Conservation (phyloP, 2,329 filamentous ascomycete species). For the Colletotrichum cereale region DNA sequence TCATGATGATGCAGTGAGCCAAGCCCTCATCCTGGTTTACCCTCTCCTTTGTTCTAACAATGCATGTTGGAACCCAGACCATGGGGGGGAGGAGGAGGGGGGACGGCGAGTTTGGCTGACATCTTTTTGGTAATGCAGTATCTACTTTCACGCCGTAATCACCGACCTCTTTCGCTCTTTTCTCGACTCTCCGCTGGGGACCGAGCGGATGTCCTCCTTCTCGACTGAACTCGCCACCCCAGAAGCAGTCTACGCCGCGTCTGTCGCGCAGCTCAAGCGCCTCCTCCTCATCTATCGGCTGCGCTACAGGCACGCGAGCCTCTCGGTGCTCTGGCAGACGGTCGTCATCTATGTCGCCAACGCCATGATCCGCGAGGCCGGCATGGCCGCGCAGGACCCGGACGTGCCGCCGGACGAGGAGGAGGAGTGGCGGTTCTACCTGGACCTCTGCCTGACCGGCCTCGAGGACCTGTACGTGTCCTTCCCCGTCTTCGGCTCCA, state of each 20-base stretch:
- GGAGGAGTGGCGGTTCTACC: conserved; percentile 1
- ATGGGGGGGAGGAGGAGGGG: too few species aligned
- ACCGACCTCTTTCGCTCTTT: conserved; percentile 29
- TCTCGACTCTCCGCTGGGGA: neutral
- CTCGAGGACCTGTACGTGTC: neutral
- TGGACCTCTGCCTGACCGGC: neutral
- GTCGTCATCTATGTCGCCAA: conserved; percentile 24
- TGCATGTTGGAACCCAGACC: neutral
- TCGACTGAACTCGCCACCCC: conserved; percentile 4
- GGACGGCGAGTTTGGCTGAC: neutral
- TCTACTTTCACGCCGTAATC: conserved; percentile 24
- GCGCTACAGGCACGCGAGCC: neutral
- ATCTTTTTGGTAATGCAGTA: neutral
- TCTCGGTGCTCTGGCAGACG: conserved; percentile 26
- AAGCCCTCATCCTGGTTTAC: too few species aligned
- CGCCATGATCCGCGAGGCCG: conserved; percentile 11
- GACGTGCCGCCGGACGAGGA: neutral
- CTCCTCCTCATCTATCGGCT: conserved; percentile 18
- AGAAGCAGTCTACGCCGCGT: conserved; percentile 16
- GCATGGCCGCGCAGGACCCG: neutral
- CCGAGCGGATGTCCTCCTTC: neutral
- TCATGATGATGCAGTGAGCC: conserved; percentile 30
- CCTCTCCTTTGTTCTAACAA: neutral
- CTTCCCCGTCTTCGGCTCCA: conserved; percentile 1
- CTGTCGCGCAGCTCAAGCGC: conserved; percentile 23